Evolutionary conservation across 2,329 filamentous ascomycete species (phyloP).

Genomic region (Annulohypoxylon truncatum): DNA sequence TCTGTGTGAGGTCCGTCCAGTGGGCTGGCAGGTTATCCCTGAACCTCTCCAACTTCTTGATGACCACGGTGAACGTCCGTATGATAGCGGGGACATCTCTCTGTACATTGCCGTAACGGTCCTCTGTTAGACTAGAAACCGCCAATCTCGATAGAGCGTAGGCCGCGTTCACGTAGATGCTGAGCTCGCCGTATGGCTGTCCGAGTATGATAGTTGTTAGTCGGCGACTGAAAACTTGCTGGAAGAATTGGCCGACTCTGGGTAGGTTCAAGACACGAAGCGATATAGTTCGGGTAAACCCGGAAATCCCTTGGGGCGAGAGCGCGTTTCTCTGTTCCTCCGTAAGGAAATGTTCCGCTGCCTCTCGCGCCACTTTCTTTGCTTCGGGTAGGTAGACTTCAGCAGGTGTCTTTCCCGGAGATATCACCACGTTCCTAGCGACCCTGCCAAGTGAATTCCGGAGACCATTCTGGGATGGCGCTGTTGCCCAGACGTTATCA

Average conservation of each 20-base stretch:
- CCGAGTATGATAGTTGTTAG: conserved; percentile 78
- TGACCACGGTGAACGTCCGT: conserved; percentile 75
- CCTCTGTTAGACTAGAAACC: conserved; percentile 80
- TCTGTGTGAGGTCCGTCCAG: conserved; percentile 80
- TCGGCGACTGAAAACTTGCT: conserved; percentile 73
- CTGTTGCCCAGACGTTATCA: conserved; percentile 59
- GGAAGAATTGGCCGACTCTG: conserved; percentile 75
- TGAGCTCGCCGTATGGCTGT: conserved; percentile 75
- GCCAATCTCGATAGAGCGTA: conserved; percentile 76
- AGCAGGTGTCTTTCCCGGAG: conserved; percentile 61
- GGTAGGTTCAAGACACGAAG: conserved; percentile 59
- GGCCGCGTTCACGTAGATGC: conserved; percentile 77
- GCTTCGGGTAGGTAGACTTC: conserved; percentile 64
- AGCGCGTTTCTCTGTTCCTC: conserved; percentile 67
- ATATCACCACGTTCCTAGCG: conserved; percentile 57
- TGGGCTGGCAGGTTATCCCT: conserved; percentile 69
- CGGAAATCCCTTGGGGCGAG: conserved; percentile 60
- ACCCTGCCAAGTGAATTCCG: conserved; percentile 60
- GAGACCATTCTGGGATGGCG: conserved; percentile 53
- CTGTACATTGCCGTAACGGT: conserved; percentile 87
- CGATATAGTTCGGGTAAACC: conserved; percentile 61
- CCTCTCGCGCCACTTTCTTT: conserved; percentile 61
- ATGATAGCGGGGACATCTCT: conserved; percentile 81
- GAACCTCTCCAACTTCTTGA: conserved; percentile 77
- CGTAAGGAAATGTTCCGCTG: conserved; percentile 61